A percentile compares a stretch with the other conserved stretches of the same genome.
phyloP scores from a whole-genome alignment of 306 rosid species.

The Pterocarpus macrocarpus region DNA sequence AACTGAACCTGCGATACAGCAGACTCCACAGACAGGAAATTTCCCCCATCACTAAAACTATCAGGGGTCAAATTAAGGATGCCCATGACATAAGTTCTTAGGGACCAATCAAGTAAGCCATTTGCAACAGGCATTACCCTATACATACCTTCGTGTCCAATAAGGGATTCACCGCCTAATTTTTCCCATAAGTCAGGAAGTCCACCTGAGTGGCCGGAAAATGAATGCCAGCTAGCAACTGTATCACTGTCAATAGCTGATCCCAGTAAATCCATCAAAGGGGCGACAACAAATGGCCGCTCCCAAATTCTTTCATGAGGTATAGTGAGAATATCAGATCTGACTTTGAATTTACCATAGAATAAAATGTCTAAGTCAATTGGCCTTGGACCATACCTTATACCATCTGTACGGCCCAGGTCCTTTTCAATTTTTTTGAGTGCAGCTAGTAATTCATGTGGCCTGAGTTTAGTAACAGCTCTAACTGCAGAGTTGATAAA shows the following conservation, averaged over 20 bases:
- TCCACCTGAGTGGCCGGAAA: constrained; percentile 70
- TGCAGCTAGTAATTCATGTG: constrained; percentile 77
- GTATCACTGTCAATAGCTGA: constrained; percentile 67
- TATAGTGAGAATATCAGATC: constrained; percentile 70
- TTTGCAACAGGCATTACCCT: constrained; percentile 81
- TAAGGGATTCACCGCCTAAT: constrained; percentile 79
- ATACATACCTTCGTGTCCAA: constrained; percentile 81
- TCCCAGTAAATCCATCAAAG: constrained; percentile 86
- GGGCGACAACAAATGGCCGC: constrained; percentile 93
- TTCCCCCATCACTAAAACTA: constrained; percentile 93
- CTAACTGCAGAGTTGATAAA: constrained; percentile 93
- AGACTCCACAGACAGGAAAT: constrained; percentile 66
- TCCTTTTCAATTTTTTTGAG: constrained; percentile 81
- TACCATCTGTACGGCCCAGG: constrained; percentile 76
- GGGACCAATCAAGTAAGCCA: constrained; percentile 77
- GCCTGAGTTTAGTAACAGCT: constrained; percentile 83
- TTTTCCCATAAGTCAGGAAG: constrained; percentile 73
- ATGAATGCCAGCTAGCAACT: constrained; percentile 83
- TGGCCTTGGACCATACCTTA: constrained; percentile 95
- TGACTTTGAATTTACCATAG: constrained; percentile 74
- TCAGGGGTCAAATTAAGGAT: constrained; percentile 94
- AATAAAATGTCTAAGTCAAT: constrained; percentile 92
- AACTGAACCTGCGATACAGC: constrained; percentile 79
- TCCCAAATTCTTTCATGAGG: constrained; percentile 99
- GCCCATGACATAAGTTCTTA: constrained; percentile 78